Percentiles rank a stretch among this genome's conserved stretches.
These are phyloP conservation scores for Hymenoscyphus fraxineus DNA, from an alignment of 2,329 filamentous ascomycete species.

Conservation along the genomic window DNA sequence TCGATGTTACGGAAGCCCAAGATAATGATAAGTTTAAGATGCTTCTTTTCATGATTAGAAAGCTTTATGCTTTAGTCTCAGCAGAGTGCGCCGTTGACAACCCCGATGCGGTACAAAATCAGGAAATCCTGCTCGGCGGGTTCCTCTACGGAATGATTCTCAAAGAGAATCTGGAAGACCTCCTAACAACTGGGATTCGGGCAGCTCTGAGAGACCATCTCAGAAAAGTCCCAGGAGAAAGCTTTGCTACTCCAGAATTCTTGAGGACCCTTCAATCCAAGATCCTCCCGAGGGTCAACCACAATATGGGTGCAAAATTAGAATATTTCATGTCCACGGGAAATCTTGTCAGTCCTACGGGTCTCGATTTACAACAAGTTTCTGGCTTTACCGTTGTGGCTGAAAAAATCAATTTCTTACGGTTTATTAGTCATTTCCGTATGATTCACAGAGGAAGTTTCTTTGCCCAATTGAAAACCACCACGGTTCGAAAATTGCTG, in stretches of 20 bases:
- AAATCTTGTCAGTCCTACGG: conserved; percentile 85
- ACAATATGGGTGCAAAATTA: conserved; percentile 80
- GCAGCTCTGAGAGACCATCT: conserved; percentile 54
- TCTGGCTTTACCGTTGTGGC: conserved; percentile 96
- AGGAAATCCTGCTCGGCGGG: conserved; percentile 89
- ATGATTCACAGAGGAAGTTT: conserved; percentile 99
- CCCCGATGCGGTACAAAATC: conserved; percentile 92
- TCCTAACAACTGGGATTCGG: conserved; percentile 58
- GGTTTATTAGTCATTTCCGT: conserved; percentile 97
- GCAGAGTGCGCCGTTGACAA: conserved; percentile 94
- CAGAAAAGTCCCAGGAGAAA: conserved; percentile 54
- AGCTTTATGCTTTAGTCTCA: conserved; percentile 88
- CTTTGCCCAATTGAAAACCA: conserved; percentile 96
- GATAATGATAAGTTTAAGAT: conserved; percentile 91
- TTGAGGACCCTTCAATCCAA: conserved; percentile 72
- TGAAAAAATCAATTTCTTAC: conserved; percentile 97
- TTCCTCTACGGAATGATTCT: conserved; percentile 93
- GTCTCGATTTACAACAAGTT: conserved; percentile 88
- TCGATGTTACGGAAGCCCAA: conserved; percentile 77
- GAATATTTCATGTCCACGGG: conserved; percentile 97
- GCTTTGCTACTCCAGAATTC: conserved; percentile 77
- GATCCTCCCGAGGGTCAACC: conserved; percentile 77
- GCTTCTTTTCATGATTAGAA: conserved; percentile 92
- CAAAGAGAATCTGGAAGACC: conserved; percentile 91
- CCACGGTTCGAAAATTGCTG: conserved; percentile 88